Conservation (phyloP, 2,329 filamentous ascomycete genomes). For the Sporothrix brasiliensis region DNA sequence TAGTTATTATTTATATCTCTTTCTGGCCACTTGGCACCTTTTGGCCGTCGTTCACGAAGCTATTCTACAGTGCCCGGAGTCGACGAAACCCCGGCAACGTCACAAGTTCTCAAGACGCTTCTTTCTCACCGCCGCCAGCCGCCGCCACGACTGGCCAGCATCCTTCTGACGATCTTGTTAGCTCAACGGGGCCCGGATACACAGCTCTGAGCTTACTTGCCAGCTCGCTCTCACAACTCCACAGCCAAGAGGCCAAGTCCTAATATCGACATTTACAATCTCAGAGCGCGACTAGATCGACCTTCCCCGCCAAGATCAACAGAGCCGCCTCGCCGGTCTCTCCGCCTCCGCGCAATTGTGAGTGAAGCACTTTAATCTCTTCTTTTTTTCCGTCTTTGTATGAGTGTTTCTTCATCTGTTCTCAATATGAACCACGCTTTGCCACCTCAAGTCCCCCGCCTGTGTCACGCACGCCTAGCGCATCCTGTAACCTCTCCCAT, state of each 20-base stretch:
- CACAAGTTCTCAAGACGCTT: neutral
- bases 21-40: neutral
- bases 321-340: neutral
- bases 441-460: neutral
- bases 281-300: neutral
- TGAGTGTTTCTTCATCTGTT: neutral
- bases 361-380: neutral
- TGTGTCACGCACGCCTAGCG: constrained; percentile 25
- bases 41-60: neutral
- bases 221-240: neutral
- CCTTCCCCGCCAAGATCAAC: neutral
- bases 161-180: constrained; percentile 14
- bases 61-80: neutral
- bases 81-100: neutral
- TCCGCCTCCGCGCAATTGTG: constrained; percentile 20
- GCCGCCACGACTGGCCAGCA: neutral
- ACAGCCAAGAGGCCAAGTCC: too few species aligned
- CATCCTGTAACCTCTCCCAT: constrained; percentile 10
- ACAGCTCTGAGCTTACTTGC: constrained; percentile 1
- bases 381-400: neutral
- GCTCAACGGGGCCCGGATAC: neutral
- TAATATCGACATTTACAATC: neutral
- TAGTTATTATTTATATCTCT: neutral
- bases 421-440: neutral
- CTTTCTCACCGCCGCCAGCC: neutral